Base-by-base conservation (phyloP, 306 rosid species). In the Ormosia semicastrata region DNA sequence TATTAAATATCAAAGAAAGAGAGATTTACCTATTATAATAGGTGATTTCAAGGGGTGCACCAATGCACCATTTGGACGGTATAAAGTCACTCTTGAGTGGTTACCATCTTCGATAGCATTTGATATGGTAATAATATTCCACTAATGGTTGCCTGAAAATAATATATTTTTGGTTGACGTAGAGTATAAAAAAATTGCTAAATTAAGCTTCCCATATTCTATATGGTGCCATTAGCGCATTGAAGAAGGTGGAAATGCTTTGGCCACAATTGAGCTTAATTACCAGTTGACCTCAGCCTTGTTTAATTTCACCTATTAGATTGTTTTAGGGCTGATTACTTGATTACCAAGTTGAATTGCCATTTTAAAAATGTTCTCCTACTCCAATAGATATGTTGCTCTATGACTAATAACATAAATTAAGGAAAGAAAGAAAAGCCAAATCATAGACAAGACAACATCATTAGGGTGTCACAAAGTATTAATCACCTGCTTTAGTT, bases 201-300 rank as follows among this genome's bases (percentile, higher is more conserved):
- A n/a, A 44, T 41, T 24, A 37, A 8, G 44, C 59, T 43, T 44
- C 49, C 30, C 37, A 49, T 29, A 3, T 68, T 58, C 11, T 13
- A 12, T 43, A 8, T 76, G 15, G 17, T 50, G 57, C 34, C 17
- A 43, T 59, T 39, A n/a, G 50, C 54, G 50, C 57, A 77, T 40
- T 12, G 53, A 50, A n/a, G 2, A 8, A 33, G 10, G 14, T 9
- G 71, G 43, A 57, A 73, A 76, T 84, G 84, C 41, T 66, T 50
- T 11, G 81, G 49, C 84, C 84, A 73, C 73, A 50, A 57, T 57
- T 47, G 63, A 71, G 47, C 2, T 66, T 60, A 7, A 49, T 71
- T 14, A 17, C 5, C 43, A 63, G 77, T 57, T 66, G 81, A 73
- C 65, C 56, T 18, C n/a, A 39, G 29, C 63, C 53, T 30, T 50